Evolutionary conservation across 441 rosid genomes (phyloP).

Genomic region (Populus hybrid): DNA sequence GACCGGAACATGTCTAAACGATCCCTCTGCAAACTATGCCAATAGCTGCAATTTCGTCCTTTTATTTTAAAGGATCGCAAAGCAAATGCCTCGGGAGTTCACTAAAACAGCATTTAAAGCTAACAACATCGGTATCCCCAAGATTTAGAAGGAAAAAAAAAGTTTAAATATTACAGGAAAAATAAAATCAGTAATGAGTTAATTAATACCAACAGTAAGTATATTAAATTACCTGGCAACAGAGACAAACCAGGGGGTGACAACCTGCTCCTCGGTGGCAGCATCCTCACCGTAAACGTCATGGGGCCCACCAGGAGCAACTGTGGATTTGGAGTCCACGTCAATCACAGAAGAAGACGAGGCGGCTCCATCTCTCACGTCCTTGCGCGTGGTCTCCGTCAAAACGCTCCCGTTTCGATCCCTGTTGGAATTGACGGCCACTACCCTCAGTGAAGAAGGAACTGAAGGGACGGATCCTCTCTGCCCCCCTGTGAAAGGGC

Average conservation of each 20-base stretch:
- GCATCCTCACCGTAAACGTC: constrained; percentile 78
- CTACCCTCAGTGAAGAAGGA: constrained; percentile 35
- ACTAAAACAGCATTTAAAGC: not conserved
- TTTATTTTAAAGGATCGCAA: not conserved
- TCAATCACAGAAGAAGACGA: constrained; percentile 29
- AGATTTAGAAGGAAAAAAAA: not conserved
- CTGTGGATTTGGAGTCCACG: constrained; percentile 41
- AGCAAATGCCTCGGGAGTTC: not conserved
- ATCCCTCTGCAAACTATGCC: too few relatives aligned
- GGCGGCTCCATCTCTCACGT: constrained; percentile 35
- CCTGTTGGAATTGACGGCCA: constrained; percentile 40
- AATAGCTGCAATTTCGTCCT: too few relatives aligned
- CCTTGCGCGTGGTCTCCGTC: constrained; percentile 43
- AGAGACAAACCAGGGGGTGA: constrained; percentile 87
- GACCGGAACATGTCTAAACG: not conserved
- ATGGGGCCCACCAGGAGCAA: constrained; percentile 48
- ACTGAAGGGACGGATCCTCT: constrained; percentile 30
- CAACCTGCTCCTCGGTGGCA: constrained; percentile 72
- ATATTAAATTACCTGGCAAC: constrained; percentile 64
- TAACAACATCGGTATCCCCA: constrained; percentile 1
- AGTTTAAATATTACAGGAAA: not conserved
- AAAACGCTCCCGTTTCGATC: constrained; percentile 48
- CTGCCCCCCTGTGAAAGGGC: constrained; percentile 43
- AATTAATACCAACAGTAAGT: not conserved
- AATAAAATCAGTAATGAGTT: not conserved